A percentile compares a stretch with the other conserved stretches of the same genome.
These are phyloP conservation scores for Calonectria pseudoturangicola DNA, from an alignment of 2,329 filamentous ascomycete species.

Conservation along the genomic window DNA sequence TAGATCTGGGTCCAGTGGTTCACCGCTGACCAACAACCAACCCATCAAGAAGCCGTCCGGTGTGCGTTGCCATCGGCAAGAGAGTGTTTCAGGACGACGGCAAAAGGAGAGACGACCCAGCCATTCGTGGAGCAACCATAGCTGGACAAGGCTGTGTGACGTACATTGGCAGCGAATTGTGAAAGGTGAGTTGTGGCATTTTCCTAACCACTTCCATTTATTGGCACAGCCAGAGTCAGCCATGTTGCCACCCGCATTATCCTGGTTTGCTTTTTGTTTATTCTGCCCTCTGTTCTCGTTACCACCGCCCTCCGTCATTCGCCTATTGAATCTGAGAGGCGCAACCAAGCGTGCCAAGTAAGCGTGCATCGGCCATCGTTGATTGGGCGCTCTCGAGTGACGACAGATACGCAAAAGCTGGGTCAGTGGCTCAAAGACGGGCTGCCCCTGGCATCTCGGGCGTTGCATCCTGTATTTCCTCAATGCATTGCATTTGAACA, in stretches of 20 bases:
- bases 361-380: conserved; percentile 40
- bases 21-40: conserved; percentile 34
- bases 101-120: conserved; percentile 22
- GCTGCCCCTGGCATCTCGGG: conserved; percentile 36
- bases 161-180: conserved; percentile 33
- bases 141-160: conserved; percentile 34
- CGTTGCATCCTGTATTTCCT: conserved; percentile 38
- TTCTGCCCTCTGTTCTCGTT: background rate
- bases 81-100: conserved; percentile 18
- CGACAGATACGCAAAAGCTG: conserved; percentile 34
- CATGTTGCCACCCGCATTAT: conserved; percentile 6
- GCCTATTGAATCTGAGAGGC: conserved; percentile 29
- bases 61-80: conserved; percentile 20
- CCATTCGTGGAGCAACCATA: conserved; percentile 25
- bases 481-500: conserved; percentile 24
- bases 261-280: background rate
- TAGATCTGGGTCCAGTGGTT: conserved; percentile 37
- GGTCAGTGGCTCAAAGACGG: conserved; percentile 40
- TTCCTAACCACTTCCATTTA: conserved; percentile 36
- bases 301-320: background rate
- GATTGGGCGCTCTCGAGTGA: conserved; percentile 34
- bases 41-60: conserved; percentile 10
- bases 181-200: conserved; percentile 50
- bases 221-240: conserved; percentile 26
- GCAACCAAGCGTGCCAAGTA: conserved; percentile 25